Evolutionary conservation across 768 basidiomycete species (phyloP).

Genomic region (Calocybe cyanea): DNA sequence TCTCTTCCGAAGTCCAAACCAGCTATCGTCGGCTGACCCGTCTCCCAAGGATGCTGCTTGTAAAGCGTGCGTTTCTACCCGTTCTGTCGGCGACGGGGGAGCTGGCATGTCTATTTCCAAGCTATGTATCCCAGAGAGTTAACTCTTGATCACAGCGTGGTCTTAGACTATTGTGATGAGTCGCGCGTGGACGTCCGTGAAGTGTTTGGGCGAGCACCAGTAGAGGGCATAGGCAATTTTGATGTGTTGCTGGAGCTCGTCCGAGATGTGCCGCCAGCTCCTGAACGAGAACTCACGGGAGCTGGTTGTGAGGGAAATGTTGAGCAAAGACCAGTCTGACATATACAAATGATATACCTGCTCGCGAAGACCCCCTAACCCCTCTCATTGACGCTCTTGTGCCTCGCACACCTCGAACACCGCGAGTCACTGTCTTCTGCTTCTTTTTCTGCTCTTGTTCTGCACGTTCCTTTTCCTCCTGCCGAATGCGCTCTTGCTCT

Average conservation of each 20-base stretch:
- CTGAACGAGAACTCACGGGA: conserved; percentile 6
- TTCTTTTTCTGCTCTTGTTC: conserved; percentile 40
- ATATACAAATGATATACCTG: conserved; percentile 25
- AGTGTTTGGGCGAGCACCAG: conserved; percentile 7
- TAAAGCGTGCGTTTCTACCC: too few relatives aligned
- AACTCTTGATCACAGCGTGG: too few relatives aligned
- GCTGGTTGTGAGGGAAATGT: conserved; percentile 5
- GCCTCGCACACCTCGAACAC: conserved; percentile 60
- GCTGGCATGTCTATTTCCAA: too few relatives aligned
- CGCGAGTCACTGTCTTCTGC: conserved; percentile 37
- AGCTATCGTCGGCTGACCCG: too few relatives aligned
- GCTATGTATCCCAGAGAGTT: too few relatives aligned
- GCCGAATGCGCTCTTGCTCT: conserved; percentile 40
- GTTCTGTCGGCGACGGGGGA: too few relatives aligned
- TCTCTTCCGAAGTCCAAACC: too few relatives aligned
- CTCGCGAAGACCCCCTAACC: conserved; percentile 32
- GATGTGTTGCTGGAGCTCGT: conserved; percentile 5
- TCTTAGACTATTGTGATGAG: too few relatives aligned
- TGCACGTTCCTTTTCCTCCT: conserved; percentile 33
- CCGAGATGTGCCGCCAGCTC: not conserved
- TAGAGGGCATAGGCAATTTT: conserved; percentile 14
- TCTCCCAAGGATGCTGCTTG: too few relatives aligned
- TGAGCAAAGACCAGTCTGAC: not conserved
- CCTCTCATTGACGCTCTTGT: conserved; percentile 64
- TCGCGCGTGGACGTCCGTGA: not conserved